Base-by-base conservation (phyloP, 2,329 filamentous ascomycete species). In the Colletotrichum viniferum region DNA sequence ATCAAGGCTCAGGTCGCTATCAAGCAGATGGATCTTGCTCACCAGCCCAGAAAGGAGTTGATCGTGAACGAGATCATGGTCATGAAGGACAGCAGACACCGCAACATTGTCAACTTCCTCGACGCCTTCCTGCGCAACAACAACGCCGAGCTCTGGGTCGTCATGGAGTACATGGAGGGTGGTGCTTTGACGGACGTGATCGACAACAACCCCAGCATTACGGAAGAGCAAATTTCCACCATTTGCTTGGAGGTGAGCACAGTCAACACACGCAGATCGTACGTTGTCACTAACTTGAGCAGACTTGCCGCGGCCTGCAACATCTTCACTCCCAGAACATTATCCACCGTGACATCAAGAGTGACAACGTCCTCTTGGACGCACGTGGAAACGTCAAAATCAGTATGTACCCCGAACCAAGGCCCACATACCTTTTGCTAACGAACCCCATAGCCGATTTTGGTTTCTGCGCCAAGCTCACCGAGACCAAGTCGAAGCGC, bases 81-180 rank as follows among this genome's bases (percentile, higher is more conserved):
- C 76, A 99, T 99, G 97, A 98, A 98, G 88, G 97, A 99, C 87
- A 98, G 95, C 88, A 95, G 96, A 83, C 97, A 99, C 85, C 93
- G 94, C 76, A 99, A 99, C 85, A 99, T 99, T 88, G 97, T 99
- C 85, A 99, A 99, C 86, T 99, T 98, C 87, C 88, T 99, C 38
- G 97, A 99, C 80, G 96, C 96, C 5, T 99, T 98, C 89, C 87
- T 99, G 82, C 95, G 97, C 81, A 98, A 98, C 84, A 96, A 97
- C 84, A 96, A 95, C 81, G 92, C 94, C 70, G 97, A 99, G 84
- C 90, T 99, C n/a, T 99, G 97, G 97, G 96, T 99, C 13, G 96
- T 99, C 68, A 98, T 99, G 97, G 97, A 99, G 87, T 99, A 96
- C 82, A 99, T 99, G 97, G 97, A 99, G 86, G 97, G 97, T 80